Conservation (phyloP, 306 rosid genomes). For the Ormosia emarginata region DNA sequence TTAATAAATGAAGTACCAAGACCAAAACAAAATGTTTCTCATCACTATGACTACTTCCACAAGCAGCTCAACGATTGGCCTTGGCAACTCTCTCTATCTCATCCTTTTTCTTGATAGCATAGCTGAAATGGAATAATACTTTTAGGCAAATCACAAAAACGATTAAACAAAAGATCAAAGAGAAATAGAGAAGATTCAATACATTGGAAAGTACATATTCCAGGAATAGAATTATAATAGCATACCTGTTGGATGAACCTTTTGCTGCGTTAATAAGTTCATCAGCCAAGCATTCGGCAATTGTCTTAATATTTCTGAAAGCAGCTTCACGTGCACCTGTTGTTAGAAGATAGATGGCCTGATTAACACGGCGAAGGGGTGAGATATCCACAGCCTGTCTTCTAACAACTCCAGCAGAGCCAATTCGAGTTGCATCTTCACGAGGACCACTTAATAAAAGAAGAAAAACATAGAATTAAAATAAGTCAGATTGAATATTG, state of each 20-base stretch:
- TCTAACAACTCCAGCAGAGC: conserved; percentile 52
- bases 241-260: conserved; percentile 49
- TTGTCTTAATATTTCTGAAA: conserved; percentile 46
- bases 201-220: not conserved
- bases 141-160: not conserved
- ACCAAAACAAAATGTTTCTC: not conserved
- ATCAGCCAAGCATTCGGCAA: conserved; percentile 52
- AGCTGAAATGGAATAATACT: conserved; percentile 17
- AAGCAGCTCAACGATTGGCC: conserved; percentile 40
- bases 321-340: conserved; percentile 53
- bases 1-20: not conserved
- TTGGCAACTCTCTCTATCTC: conserved; percentile 55
- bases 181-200: not conserved
- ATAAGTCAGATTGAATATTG: not conserved
- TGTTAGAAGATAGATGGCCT: conserved; percentile 47
- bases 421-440: conserved; percentile 51
- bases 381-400: conserved; percentile 54
- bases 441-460: conserved; percentile 40
- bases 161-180: not conserved
- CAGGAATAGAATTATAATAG: not conserved
- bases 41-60: not conserved
- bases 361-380: conserved; percentile 48
- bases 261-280: conserved; percentile 51
- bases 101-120: conserved; percentile 52
- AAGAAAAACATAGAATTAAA: not conserved